phyloP scores from a whole-genome alignment of 2,329 filamentous ascomycete species.

The Coniochaeta hoffmannii region DNA sequence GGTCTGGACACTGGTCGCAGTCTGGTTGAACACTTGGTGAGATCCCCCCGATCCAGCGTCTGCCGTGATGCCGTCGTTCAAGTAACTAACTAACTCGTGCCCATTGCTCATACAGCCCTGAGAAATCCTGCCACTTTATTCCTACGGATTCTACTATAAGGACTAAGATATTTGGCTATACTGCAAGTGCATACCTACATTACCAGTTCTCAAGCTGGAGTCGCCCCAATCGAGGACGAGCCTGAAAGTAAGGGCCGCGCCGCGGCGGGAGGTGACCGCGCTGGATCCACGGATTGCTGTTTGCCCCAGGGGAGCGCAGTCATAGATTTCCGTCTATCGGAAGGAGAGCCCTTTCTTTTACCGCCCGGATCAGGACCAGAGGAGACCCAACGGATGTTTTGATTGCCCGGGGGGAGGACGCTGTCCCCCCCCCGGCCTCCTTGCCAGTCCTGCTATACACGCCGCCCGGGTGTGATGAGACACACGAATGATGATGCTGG shows the following conservation, averaged over 20 bases:
- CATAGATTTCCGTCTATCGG: not conserved
- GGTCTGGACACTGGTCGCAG: slow-evolving; percentile 12
- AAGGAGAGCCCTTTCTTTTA: not conserved
- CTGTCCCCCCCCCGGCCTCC: not conserved
- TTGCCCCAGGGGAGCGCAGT: not conserved
- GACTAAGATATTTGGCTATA: not conserved
- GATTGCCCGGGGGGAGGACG: too few species aligned
- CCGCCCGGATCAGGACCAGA: not conserved
- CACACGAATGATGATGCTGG: not conserved
- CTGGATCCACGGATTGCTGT: not conserved
- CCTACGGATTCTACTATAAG: not conserved
- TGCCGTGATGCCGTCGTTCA: slow-evolving; percentile 27
- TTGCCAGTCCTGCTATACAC: not conserved
- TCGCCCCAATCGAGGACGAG: not conserved
- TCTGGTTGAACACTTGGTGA: slow-evolving; percentile 22
- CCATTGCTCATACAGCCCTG: not conserved
- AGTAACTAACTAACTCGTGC: slow-evolving; percentile 12
- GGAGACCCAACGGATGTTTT: too few species aligned
- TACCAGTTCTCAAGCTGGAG: slow-evolving; percentile 2
- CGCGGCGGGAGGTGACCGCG: not conserved
- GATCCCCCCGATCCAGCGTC: slow-evolving; percentile 20
- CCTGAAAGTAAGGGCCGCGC: not conserved
- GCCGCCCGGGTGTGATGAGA: not conserved
- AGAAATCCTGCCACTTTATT: not conserved
- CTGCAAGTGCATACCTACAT: slow-evolving; percentile 3